Conservation (phyloP, 2,329 filamentous ascomycete genomes). For the Plectosphaerella sp. region DNA sequence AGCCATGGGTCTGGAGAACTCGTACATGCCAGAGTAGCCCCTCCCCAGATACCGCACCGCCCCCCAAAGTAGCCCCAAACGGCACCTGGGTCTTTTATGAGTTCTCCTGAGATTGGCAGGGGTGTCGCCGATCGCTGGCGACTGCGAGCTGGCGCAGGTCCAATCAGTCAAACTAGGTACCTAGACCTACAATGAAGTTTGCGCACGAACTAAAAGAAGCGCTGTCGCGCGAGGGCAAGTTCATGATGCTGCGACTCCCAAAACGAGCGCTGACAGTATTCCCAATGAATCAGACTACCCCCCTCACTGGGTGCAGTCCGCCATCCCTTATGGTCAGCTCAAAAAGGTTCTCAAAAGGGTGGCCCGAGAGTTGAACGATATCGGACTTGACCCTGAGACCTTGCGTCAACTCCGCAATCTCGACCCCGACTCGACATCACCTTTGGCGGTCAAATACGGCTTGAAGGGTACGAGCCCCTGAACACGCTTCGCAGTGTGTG, state of each 20-base stretch:
- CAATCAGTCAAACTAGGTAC: too few relatives aligned
- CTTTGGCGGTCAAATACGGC: constrained; percentile 48
- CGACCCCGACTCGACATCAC: constrained; percentile 40
- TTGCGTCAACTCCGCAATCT: constrained; percentile 62
- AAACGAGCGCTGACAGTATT: not conserved
- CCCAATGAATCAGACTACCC: constrained; percentile 57
- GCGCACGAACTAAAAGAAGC: constrained; percentile 71
- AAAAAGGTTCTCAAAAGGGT: constrained; percentile 89
- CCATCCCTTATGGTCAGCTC: constrained; percentile 78
- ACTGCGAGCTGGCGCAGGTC: too few relatives aligned
- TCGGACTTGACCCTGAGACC: constrained; percentile 70
- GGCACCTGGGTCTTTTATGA: too few relatives aligned
- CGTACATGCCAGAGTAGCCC: too few relatives aligned
- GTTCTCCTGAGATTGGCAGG: too few relatives aligned
- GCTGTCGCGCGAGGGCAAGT: constrained; percentile 55
- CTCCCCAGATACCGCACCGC: too few relatives aligned
- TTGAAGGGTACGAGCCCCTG: constrained; percentile 37
- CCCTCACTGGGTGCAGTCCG: constrained; percentile 64
- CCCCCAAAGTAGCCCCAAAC: too few relatives aligned
- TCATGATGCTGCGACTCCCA: not conserved
- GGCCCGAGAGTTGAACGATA: constrained; percentile 61
- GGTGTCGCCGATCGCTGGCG: too few relatives aligned
- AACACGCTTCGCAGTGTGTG: too few relatives aligned
- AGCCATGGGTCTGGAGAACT: too few relatives aligned
- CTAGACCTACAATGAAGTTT: constrained; percentile 67